A percentile compares a stretch with the other conserved stretches of the same genome.
Evolutionary conservation across 2,329 filamentous ascomycete genomes (phyloP).

Genomic region (Colletotrichum gloeosporioides): DNA sequence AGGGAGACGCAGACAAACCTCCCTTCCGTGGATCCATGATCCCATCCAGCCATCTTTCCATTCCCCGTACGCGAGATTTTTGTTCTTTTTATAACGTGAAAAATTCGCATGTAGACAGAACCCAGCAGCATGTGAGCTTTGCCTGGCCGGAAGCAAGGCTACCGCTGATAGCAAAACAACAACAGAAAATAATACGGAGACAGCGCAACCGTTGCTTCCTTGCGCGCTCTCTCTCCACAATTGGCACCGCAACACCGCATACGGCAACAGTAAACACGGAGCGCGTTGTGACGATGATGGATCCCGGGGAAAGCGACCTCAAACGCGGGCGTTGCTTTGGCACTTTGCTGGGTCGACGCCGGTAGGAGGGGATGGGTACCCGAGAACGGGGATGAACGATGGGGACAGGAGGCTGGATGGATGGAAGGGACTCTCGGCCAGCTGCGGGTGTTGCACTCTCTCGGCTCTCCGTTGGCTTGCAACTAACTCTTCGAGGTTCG

Average conservation of each 20-base stretch:
- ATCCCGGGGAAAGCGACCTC: neutral
- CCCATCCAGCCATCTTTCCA: neutral
- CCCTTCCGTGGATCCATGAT: neutral
- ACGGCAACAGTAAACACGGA: neutral
- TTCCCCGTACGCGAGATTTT: neutral
- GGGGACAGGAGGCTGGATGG: neutral
- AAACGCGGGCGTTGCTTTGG: neutral
- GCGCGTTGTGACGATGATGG: neutral
- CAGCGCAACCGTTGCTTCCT: neutral
- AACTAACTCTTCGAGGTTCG: neutral
- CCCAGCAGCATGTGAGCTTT: neutral
- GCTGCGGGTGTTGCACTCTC: neutral
- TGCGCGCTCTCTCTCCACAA: neutral
- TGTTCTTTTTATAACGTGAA: neutral
- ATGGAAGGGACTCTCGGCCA: neutral
- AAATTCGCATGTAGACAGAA: neutral
- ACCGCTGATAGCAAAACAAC: neutral
- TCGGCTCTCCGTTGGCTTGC: neutral
- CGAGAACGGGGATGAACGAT: neutral
- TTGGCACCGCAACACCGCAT: neutral
- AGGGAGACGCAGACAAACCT: neutral
- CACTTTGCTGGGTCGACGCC: neutral
- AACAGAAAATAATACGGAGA: neutral
- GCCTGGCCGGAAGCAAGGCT: constrained; percentile 9
- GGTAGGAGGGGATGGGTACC: neutral